Percentiles rank a stretch among this genome's conserved stretches.
Evolutionary conservation across 2,329 filamentous ascomycete genomes (phyloP).

Genomic region (Diatrype stigma): DNA sequence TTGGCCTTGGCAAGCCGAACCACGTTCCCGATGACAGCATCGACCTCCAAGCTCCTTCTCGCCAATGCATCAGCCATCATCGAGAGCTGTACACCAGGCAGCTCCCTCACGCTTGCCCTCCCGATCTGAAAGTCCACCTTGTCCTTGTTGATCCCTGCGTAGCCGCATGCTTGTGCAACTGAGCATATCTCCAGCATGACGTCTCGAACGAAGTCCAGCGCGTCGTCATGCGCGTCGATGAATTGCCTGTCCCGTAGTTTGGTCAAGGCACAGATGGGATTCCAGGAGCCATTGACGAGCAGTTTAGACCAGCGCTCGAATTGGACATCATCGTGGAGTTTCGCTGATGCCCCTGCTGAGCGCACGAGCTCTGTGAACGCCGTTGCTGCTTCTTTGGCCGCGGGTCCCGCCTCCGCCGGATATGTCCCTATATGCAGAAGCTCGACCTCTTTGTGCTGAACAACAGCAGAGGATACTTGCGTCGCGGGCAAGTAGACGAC

Average conservation of each 20-base stretch:
- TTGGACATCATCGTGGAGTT: slow-evolving; percentile 46
- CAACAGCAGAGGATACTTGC: slow-evolving; percentile 43
- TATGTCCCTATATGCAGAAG: slow-evolving; percentile 46
- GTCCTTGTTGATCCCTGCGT: slow-evolving; percentile 22
- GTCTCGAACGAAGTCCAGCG: slow-evolving; percentile 21
- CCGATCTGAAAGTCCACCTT: slow-evolving; percentile 26
- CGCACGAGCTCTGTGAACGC: slow-evolving; percentile 38
- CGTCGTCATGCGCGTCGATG: slow-evolving; percentile 24
- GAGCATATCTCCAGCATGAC: slow-evolving; percentile 31
- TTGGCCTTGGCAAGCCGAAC: slow-evolving; percentile 24
- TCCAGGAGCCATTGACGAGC: slow-evolving; percentile 51
- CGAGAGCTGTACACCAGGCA: slow-evolving; percentile 26
- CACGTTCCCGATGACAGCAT: slow-evolving; percentile 31
- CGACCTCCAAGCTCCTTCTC: slow-evolving; percentile 25
- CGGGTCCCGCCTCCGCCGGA: slow-evolving; percentile 28
- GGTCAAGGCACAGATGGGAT: slow-evolving; percentile 51
- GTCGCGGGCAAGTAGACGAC: slow-evolving; percentile 51
- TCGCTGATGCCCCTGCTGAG: slow-evolving; percentile 37
- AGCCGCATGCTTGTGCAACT: slow-evolving; percentile 29
- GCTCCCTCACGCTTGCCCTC: slow-evolving; percentile 10
- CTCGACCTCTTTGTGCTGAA: slow-evolving; percentile 43
- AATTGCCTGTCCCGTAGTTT: slow-evolving; percentile 43
- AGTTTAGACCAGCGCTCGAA: slow-evolving; percentile 51
- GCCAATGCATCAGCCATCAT: slow-evolving; percentile 29
- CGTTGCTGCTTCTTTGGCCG: slow-evolving; percentile 26